A percentile compares a stretch with the other conserved stretches of the same genome.
These are phyloP conservation scores for Rhodotorula sp. DNA, from an alignment of 1,284 basidiomycete species.

Conservation along the genomic window DNA sequence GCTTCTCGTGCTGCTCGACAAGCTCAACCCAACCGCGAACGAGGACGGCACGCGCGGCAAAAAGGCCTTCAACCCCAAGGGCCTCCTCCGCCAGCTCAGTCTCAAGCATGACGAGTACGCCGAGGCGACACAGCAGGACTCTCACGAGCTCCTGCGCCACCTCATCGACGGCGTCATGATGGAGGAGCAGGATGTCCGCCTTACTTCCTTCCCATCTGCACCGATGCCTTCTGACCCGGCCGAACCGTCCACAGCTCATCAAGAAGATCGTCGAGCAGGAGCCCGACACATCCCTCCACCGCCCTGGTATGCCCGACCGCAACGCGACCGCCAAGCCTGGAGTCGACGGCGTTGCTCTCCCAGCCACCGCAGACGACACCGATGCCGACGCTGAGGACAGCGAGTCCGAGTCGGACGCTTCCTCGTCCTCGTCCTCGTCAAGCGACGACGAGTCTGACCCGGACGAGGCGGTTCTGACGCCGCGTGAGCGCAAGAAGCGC, in stretches of 20 bases:
- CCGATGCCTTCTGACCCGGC: too few species aligned
- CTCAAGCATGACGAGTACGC: constrained; percentile 90
- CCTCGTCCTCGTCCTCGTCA: constrained; percentile 7
- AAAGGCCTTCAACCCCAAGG: constrained; percentile 49
- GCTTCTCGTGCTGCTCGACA: constrained; percentile 34
- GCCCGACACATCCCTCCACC: constrained; percentile 1
- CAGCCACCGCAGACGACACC: background rate
- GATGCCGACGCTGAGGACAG: constrained; percentile 11
- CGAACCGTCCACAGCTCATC: constrained; percentile 62
- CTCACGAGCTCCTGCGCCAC: constrained; percentile 87
- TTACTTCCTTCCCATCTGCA: background rate
- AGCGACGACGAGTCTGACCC: constrained; percentile 13
- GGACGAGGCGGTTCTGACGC: constrained; percentile 20
- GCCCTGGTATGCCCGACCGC: constrained; percentile 19
- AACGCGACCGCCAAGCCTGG: constrained; percentile 13
- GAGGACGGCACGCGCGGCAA: constrained; percentile 29
- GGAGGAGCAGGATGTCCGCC: constrained; percentile 86
- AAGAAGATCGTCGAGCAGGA: constrained; percentile 59
- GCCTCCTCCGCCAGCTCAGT: constrained; percentile 68
- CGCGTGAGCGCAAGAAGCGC: constrained; percentile 46
- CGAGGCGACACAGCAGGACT: constrained; percentile 82
- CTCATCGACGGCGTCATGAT: constrained; percentile 89
- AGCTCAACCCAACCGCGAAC: constrained; percentile 26
- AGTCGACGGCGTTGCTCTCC: background rate
- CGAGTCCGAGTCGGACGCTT: constrained; percentile 11